Evolutionary conservation across 768 basidiomycete genomes (phyloP), one percentile per base, ranked within the genome.

Genomic region (Erythrobasidium yunnanense): DNA sequence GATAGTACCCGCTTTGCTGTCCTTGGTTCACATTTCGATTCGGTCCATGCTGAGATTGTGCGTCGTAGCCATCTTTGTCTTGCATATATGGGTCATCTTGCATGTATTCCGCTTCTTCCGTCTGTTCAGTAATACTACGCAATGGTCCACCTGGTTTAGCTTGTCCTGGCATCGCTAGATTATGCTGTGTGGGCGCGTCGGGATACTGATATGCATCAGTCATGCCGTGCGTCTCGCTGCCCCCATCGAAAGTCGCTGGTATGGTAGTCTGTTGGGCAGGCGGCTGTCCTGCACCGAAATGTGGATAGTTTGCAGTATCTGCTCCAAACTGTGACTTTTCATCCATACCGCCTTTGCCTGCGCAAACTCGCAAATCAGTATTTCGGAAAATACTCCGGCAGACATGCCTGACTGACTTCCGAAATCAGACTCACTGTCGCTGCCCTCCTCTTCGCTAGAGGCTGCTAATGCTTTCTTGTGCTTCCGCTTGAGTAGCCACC

Each of bases 401-500:
- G 54, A 55, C 34, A 55, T 52, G 42, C 50, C 22, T 11, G 11
- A 55, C 54, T 30, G 7, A 55, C 27, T 32, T 35, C 34, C 29
- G 25, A 55, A 55, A 18, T 27, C 54, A 35, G 54, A 29, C 34
- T 11, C 18, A 55, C 8, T 32, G 17, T 32, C 54, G 27, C 34
- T 25, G 25, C 8, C 25, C 54, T 55, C 54, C 11, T 8, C 54
- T 11, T 22, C 27, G 8, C 8, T 25, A 15, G 13, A 23, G 15
- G 50, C 54, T 27, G 34, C 27, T 32, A 52, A 11, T 11, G 17
- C 17, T 23, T 55, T 55, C 11, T 13, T 7, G 27, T 55, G 8
- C 54, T 55, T 55, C 17, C 34, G 34, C 34, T 55, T 55, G 11
- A 55, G 54, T 6, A 22, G 34, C 54, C 54, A 55, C 54, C 54